Evolutionary conservation across 306 rosid genomes (phyloP).

Genomic region (Fragaria nilgerrensis): DNA sequence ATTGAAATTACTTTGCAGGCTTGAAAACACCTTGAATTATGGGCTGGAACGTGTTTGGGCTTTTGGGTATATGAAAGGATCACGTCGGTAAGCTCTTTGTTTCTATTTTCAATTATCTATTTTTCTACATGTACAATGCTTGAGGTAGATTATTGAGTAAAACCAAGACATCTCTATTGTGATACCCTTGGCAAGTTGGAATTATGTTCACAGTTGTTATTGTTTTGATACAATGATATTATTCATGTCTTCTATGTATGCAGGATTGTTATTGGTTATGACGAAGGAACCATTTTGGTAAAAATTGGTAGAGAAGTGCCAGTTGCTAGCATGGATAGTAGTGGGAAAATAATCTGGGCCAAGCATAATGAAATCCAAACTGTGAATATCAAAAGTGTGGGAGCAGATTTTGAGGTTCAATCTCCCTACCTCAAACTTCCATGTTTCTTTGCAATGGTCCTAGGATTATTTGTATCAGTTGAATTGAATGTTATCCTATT

Average conservation of each 20-base stretch:
- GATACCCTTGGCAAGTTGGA: not conserved
- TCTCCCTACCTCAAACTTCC: conserved; percentile 17
- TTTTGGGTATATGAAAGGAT: conserved; percentile 86
- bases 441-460: not conserved
- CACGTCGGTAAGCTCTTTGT: conserved; percentile 69
- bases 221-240: not conserved
- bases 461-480: not conserved
- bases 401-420: conserved; percentile 82
- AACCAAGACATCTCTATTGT: not conserved
- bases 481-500: not conserved
- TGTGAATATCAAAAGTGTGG: conserved; percentile 88
- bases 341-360: conserved; percentile 96
- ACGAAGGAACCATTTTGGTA: conserved; percentile 96
- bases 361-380: conserved; percentile 98
- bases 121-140: not conserved
- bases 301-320: conserved; percentile 98
- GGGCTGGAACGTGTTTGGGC: conserved; percentile 99
- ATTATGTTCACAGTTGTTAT: not conserved
- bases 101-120: conserved; percentile 3
- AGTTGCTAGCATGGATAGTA: conserved; percentile 93
- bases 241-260: conserved; percentile 6
- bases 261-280: conserved; percentile 95
- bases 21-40: conserved; percentile 95
- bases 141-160: not conserved
- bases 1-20: conserved; percentile 51